phyloP scores from a whole-genome alignment of 768 basidiomycete genomes.

The Kondoa subrosea region DNA sequence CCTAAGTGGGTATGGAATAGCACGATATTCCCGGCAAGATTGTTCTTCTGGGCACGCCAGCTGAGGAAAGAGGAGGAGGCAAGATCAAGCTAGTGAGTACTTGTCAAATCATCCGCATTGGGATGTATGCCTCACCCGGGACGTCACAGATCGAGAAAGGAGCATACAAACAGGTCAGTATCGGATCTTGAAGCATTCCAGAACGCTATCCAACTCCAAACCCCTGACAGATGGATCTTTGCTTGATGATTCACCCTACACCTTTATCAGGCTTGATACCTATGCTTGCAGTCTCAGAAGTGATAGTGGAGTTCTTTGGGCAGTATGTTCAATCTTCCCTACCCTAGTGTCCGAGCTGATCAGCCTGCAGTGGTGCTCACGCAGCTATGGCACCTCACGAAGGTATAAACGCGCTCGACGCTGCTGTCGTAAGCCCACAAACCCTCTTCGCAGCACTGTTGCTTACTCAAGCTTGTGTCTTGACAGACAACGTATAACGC shows the following conservation, averaged over 20 bases:
- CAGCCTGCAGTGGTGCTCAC: constrained; percentile 15
- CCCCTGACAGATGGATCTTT: constrained; percentile 31
- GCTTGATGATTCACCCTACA: constrained; percentile 64
- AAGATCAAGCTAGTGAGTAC: too few relatives aligned
- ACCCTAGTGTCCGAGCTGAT: constrained; percentile 4
- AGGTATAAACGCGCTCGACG: constrained; percentile 69
- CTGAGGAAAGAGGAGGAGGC: constrained; percentile 38
- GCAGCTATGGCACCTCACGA: constrained; percentile 52
- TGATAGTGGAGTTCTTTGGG: constrained; percentile 12
- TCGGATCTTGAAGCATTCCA: constrained; percentile 41
- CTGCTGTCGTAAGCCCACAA: too few relatives aligned
- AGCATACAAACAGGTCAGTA: constrained; percentile 53
- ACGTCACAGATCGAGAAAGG: constrained; percentile 51
- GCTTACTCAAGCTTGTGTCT: too few relatives aligned
- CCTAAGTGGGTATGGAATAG: constrained; percentile 12
- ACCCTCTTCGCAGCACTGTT: too few relatives aligned
- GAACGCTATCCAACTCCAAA: background rate
- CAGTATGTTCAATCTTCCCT: background rate
- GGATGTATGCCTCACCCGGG: too few relatives aligned
- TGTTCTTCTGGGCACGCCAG: constrained; percentile 21
- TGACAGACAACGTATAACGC: background rate
- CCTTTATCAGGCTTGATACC: constrained; percentile 50
- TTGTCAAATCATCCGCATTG: too few relatives aligned
- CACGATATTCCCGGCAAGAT: constrained; percentile 23
- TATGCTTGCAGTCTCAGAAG: constrained; percentile 42